Evolutionary conservation across 306 rosid species (phyloP).

Genomic region (Albizia julibrissin): DNA sequence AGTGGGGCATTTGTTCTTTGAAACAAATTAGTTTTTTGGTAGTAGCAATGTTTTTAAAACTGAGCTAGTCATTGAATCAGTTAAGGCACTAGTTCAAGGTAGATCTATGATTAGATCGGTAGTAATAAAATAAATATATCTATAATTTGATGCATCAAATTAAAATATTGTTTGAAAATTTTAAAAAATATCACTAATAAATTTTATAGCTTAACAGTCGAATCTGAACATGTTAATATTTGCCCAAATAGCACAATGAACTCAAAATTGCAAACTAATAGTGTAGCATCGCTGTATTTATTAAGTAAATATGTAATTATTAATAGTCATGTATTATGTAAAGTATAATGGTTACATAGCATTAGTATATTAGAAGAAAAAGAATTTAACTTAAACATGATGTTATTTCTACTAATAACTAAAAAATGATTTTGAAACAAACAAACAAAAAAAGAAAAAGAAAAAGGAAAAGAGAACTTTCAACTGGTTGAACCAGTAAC

Average conservation of each 20-base stretch:
- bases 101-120: neutral
- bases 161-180: neutral
- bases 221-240: neutral
- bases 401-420: neutral
- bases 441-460: no score
- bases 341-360: neutral
- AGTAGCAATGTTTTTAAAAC: neutral
- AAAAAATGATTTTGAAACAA: neutral
- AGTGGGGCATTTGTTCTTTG: slow-evolving; percentile 2
- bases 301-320: neutral
- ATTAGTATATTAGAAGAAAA: neutral
- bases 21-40: neutral
- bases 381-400: neutral
- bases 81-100: neutral
- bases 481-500: neutral
- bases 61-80: neutral
- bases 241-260: neutral
- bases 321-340: neutral
- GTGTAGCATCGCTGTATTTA: neutral
- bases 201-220: neutral
- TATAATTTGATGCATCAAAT: neutral
- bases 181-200: neutral
- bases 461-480: neutral
- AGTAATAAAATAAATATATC: neutral
- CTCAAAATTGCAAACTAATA: neutral